Conservation (phyloP, 2,329 filamentous ascomycete genomes). For the Calonectria multiphialidica region DNA sequence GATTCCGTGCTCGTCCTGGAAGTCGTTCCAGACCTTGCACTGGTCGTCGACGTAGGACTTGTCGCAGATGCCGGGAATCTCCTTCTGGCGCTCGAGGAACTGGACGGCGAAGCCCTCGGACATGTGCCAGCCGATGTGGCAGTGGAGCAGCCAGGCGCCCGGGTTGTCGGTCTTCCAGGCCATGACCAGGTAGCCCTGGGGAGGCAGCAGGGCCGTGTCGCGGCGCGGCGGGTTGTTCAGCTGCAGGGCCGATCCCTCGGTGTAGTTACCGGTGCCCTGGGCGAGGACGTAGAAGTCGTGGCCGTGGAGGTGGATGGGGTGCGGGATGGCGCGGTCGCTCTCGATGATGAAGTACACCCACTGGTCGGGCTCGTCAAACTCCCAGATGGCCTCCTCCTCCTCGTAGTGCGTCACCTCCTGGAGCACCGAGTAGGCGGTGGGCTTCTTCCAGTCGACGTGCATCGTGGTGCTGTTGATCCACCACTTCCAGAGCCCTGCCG, state of each 20-base stretch:
- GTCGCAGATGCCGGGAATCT: slow-evolving; percentile 1
- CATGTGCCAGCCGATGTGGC: slow-evolving; percentile 53
- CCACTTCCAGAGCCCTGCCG: slow-evolving; percentile 56
- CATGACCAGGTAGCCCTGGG: slow-evolving; percentile 59
- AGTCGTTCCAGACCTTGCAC: slow-evolving; percentile 13
- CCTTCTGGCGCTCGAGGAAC: slow-evolving; percentile 23
- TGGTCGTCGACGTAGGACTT: slow-evolving; percentile 5
- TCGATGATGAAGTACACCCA: slow-evolving; percentile 49
- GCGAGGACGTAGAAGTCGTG: slow-evolving; percentile 49
- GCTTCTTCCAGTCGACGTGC: slow-evolving; percentile 43
- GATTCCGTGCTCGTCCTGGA: slow-evolving; percentile 8
- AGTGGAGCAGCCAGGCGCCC: slow-evolving; percentile 63
- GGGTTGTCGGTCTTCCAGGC: slow-evolving; percentile 64
- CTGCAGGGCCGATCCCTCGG: slow-evolving; percentile 22
- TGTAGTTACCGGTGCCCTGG: slow-evolving; percentile 38
- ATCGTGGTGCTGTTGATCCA: slow-evolving; percentile 51
- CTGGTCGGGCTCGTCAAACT: slow-evolving; percentile 39
- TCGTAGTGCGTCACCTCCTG: slow-evolving; percentile 29
- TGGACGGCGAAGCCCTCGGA: slow-evolving; percentile 30
- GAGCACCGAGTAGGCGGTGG: slow-evolving; percentile 39
- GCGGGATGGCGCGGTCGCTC: slow-evolving; percentile 38
- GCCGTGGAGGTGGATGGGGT: slow-evolving; percentile 53
- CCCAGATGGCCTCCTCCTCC: slow-evolving; percentile 42
- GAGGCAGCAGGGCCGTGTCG: slow-evolving; percentile 62
- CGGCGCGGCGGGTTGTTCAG: slow-evolving; percentile 61